Evolutionary conservation across 805 yeast species (phyloP), one percentile per base, ranked within the genome.

Genomic region (Pichia nakasei): DNA sequence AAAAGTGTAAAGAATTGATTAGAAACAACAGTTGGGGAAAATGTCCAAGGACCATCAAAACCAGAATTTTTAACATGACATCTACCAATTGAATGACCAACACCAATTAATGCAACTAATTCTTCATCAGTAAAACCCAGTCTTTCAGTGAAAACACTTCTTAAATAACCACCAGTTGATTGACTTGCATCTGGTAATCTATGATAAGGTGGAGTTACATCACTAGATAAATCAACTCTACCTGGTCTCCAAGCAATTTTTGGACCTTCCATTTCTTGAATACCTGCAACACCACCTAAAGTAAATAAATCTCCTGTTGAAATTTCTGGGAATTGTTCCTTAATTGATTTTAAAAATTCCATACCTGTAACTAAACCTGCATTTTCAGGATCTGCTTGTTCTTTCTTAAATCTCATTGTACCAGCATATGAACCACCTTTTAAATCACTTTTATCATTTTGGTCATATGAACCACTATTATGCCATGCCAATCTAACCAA

Each of bases 11-110:
- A 86, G 61, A 84, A 86, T 35, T 85, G 85, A 66, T 86, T 87
- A 42, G 80, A 70, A 60, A 87, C 82, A 50, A 69, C 63, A 26
- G 82, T 84, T 44, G 93, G 86, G 34, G 83, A 76, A 44, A 82
- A 82, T 33, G 91, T 89, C 95, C 95, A 86, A 48, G 91, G 88
- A 13, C 95, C 95, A 51, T 84, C 93, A 67, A 71, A 87, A 2
- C 94, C 94, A 20, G 87, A 76, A 48, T 79, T 75, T 50, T 71
- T 60, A 45, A 56, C 55, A 51, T 72, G 77, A 48, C 76, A 69
- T 52, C 76, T 57, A 22, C 77, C 77, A 34, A 73, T 48, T 12
- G 69, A 64, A 54, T 73, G 77, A 13, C 74, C 74, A 27, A 60
- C 65, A 33, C 77, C 77, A 35, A 69, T 60, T 40, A 73, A 55